Evolutionary conservation across 1,284 basidiomycete genomes (phyloP), one percentile per base, ranked within the genome.

Genomic region (Naganishia liquefaciens): DNA sequence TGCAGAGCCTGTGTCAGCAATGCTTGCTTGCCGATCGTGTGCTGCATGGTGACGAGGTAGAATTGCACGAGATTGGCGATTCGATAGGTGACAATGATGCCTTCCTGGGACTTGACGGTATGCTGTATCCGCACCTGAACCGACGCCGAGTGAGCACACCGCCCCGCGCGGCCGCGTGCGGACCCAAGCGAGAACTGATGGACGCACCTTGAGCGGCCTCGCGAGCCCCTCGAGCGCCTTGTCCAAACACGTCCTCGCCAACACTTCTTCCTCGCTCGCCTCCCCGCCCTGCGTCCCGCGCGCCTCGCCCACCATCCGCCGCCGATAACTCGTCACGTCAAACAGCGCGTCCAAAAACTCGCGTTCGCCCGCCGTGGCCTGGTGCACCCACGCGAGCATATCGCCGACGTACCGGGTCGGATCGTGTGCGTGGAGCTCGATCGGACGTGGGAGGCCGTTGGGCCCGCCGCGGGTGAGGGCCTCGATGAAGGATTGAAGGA

Each of bases 301-400:
- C 82, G 61, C 87, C 85, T 25, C 90, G 37, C 78, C 78, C 3
- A 79, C 92, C 51, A 94, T 88, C 86, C 93, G 89, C 54, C 88
- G 80, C 3, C 83, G 74, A 46, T 87, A 86, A 33, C 79, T 80
- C 62, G 83, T 84, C 57, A 91, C 75, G 9, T 85, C 87, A 70
- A 96, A 95, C 42, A 96, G 77, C 33, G 85, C 82, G 73, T 95
- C 92, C 23, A 97, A 82, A 72, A 93, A 92, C 78, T 99, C 96
- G 55, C 89, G 88, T 77, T 99, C 95, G 3, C 88, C 89, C 0
- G 95, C 95, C 66, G 96, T 93, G 0, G 89, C 85, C 70, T 99
- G 96, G 78, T 99, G 95, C 1, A 98, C 88, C 96, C 95, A 99
- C 0, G 94, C 95, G 4, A 99, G 86, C 91, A 99, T 98, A 76